Base-by-base conservation (phyloP, 2,329 filamentous ascomycete species). In the Sphaerulina vaccinii region DNA sequence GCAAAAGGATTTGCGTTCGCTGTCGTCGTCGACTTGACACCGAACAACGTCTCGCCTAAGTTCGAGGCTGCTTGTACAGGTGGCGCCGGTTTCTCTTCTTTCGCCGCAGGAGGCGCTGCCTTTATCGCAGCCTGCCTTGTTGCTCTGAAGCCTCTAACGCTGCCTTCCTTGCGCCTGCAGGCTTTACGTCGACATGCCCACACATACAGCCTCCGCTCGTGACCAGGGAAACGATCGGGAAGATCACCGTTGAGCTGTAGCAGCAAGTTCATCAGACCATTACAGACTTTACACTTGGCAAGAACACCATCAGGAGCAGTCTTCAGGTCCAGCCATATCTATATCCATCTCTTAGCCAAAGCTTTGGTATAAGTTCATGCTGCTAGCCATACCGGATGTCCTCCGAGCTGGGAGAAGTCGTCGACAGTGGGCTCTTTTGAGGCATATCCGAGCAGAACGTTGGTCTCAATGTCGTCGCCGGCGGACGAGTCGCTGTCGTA, bases 231-330 rank as follows among this genome's bases (percentile, higher is more conserved):
- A 42, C 83, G 80, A 49, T 92, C 87, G 11, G 90, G 91, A 3
- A 97, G 79, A 68, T 96, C 90, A 63, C 84, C 91, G 71, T 99
- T 90, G 22, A 99, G 80, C 71, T 99, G 90, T 40, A 99, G 80
- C 2, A 99, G 81, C 9, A 97, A 79, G 1, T 83, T 85, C 82
- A 96, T 90, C 46, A 89, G 73, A 46, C 84, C 81, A 60, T 90
- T 88, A 81, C 93, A 99, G 59, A 88, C 80, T 71, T 88, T 90
- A 76, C 93, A 99, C 71, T 85, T 86, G 18, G 88, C 90, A 8
- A 95, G 79, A 1, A 85, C 76, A 19, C 87, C 87, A 1, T 88
- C 87, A 6, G 92, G 88, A 3, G 87, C 77, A 35, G 79, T 81
- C 47, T 78, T 74, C n/a, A 79, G 71, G 61, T 91, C 85, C 32